These are phyloP conservation scores for Camelina neglecta DNA, from an alignment of 345 rosid species.

Conservation along the genomic window DNA sequence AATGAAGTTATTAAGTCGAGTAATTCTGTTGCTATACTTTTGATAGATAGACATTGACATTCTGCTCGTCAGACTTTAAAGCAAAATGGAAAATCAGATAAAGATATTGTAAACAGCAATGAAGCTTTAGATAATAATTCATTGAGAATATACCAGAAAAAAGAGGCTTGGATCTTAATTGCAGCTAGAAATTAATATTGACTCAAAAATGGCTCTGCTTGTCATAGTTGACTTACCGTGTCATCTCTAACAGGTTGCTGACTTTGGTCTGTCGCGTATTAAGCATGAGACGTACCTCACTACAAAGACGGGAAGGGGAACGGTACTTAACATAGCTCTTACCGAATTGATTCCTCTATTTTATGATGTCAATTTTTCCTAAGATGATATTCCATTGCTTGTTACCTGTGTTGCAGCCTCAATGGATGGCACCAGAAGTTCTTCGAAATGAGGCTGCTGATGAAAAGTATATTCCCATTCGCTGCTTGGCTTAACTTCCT, in stretches of 20 bases:
- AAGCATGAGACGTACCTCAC: conserved; percentile 85
- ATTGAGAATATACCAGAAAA: conserved; percentile 7
- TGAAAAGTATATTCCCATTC: conserved; percentile 66
- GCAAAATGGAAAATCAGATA: conserved; percentile 11
- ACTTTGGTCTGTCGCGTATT: conserved; percentile 95
- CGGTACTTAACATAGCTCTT: conserved; percentile 54
- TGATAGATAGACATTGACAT: conserved; percentile 17
- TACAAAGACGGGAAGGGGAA: conserved; percentile 89
- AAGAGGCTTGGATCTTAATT: conserved; percentile 11
- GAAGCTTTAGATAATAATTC: neutral
- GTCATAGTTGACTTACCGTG: conserved; percentile 20
- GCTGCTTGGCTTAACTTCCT: conserved; percentile 16
- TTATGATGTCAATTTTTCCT: conserved; percentile 19
- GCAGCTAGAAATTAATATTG: conserved; percentile 16
- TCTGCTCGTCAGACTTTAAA: neutral
- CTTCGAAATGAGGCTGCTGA: conserved; percentile 91
- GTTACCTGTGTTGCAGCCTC: conserved; percentile 65
- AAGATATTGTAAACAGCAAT: neutral
- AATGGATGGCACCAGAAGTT: conserved; percentile 99
- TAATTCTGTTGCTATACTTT: neutral
- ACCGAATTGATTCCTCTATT: conserved; percentile 15
- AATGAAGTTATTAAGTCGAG: neutral
- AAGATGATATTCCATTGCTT: conserved; percentile 12
- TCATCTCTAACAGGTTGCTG: conserved; percentile 72
- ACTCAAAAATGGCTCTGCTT: neutral